Conservation (phyloP, 257 asterid species). For the Leonotis leonurus region DNA sequence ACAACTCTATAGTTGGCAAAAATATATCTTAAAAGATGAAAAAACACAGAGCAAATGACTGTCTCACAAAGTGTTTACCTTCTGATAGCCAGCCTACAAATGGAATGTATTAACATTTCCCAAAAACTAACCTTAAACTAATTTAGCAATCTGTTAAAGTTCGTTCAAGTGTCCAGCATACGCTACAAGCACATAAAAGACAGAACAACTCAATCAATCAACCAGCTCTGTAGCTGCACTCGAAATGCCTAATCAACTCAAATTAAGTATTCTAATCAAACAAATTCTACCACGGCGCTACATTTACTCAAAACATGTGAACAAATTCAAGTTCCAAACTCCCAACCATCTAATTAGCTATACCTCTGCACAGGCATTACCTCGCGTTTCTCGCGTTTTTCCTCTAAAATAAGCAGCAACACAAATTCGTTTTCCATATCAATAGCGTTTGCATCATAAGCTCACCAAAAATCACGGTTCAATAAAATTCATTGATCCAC, state of each 20-base stretch:
- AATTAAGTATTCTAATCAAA: neutral
- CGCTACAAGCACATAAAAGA: neutral
- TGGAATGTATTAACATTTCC: neutral
- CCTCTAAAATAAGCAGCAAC: neutral
- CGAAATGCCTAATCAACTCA: neutral
- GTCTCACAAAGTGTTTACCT: neutral
- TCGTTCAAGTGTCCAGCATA: no score
- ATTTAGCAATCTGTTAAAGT: slow-evolving; percentile 1
- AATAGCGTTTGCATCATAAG: neutral
- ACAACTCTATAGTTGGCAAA: neutral
- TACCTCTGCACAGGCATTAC: neutral
- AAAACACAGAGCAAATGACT: neutral
- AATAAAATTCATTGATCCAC: neutral
- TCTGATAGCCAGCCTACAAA: neutral
- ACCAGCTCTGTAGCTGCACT: neutral
- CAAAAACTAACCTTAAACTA: neutral
- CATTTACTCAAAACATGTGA: neutral
- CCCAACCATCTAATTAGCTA: neutral
- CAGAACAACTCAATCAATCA: neutral
- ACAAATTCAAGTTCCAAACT: neutral
- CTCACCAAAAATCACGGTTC: neutral
- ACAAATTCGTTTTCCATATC: neutral
- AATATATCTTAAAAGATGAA: neutral
- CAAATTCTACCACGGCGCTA: neutral
- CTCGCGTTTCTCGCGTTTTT: neutral